Percentiles rank a stretch among this genome's conserved stretches.
phyloP scores from a whole-genome alignment of 1,284 basidiomycete species.

The Apiotrichum akiyoshidainum region DNA sequence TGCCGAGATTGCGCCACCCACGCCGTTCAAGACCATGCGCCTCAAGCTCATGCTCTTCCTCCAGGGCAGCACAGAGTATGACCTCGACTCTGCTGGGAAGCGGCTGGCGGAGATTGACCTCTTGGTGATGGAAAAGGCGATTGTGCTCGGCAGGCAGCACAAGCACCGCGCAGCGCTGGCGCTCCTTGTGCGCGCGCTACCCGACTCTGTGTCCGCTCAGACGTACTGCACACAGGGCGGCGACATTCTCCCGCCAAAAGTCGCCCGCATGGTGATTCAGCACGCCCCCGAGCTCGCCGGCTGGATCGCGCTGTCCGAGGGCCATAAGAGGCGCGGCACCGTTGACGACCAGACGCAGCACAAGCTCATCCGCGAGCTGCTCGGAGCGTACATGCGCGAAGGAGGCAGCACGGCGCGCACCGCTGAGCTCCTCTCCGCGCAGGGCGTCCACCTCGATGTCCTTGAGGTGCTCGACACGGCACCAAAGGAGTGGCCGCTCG shows the following conservation, averaged over 20 bases:
- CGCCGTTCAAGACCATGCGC: constrained; percentile 66
- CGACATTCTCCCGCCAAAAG: constrained; percentile 63
- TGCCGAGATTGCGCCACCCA: constrained; percentile 58
- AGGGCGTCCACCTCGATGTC: constrained; percentile 71
- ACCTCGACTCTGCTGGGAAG: constrained; percentile 56
- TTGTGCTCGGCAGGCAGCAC: constrained; percentile 72
- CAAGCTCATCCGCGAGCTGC: constrained; percentile 63
- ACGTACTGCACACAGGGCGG: constrained; percentile 74
- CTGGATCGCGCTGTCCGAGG: constrained; percentile 58
- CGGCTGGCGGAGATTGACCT: constrained; percentile 54
- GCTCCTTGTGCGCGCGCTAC: constrained; percentile 65
- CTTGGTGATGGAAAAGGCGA: constrained; percentile 68
- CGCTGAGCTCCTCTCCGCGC: constrained; percentile 69
- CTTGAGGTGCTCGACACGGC: constrained; percentile 69
- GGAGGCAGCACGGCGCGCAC: constrained; percentile 64
- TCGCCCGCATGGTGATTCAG: constrained; percentile 54
- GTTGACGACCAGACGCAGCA: constrained; percentile 60
- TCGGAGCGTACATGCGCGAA: constrained; percentile 75
- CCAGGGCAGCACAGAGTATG: constrained; percentile 67
- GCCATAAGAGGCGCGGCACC: constrained; percentile 42
- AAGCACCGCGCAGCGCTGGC: constrained; percentile 65
- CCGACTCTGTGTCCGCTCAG: constrained; percentile 72
- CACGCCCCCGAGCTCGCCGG: constrained; percentile 53
- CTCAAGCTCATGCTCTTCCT: constrained; percentile 75
- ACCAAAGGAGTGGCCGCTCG: constrained; percentile 70